Base-by-base conservation (phyloP, 768 basidiomycete species). In the Xerocomus potaroensis region DNA sequence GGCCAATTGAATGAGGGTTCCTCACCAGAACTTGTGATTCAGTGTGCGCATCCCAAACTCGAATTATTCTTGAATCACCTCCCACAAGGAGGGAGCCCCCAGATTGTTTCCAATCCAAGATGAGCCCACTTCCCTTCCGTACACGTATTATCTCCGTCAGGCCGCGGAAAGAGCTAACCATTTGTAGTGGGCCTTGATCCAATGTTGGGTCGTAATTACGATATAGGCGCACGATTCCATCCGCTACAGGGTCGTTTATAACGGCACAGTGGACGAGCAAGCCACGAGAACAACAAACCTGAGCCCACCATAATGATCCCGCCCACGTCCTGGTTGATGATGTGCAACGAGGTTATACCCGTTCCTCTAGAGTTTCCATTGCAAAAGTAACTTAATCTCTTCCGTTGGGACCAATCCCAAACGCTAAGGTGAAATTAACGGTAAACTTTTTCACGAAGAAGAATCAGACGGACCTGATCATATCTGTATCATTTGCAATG, bases 291-390 rank as follows among this genome's bases (percentile, higher is more conserved):
- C 3, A 23, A 68, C 83, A 49, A 57, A 92, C 91, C 81, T 51
- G 95, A 87, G 5, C 84, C 92, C 22, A 87, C 85, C 44, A 98
- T 66, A 43, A 98, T 81, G 36, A 97, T 83, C 1, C 91, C 92
- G 8, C 90, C 87, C 12, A 92, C 87, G 47, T 96, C 92, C 67
- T 99, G 91, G 63, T 99, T 97, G 65, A 98, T 91, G 61, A 97
- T 84, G 45, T 91, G 82, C 18, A 97, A 69, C 2, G 88, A 84
- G 0, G 96, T 94, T 47, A 97, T 88, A 45, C 79, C 84, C 4
- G 86, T 87, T 29, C 87, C 87, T 45, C 71, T 73, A 1, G 85
- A 79, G 61, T 94, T 93, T 38, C 90, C 91, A 56, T 98, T 97
- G 59, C 80, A 85, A 70, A 97, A 98, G 46, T 81, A 77, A 50